Evolutionary conservation across 2,329 filamentous ascomycete genomes (phyloP), one percentile per base, ranked within the genome.

Genomic region (Cladosporium sphaerospermum): DNA sequence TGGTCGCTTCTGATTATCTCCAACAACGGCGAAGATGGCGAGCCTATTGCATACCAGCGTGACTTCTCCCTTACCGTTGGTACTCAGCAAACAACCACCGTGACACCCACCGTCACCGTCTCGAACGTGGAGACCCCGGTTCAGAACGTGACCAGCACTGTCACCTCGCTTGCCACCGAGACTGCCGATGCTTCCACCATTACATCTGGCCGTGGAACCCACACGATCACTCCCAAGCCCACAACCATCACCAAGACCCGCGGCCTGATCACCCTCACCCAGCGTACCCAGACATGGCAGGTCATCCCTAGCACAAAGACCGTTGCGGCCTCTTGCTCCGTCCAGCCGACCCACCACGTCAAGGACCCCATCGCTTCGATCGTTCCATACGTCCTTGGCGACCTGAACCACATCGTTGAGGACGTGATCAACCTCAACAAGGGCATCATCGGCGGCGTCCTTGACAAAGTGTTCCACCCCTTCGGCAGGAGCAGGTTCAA

Each of bases 41-140:
- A 69, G 18, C 72, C 74, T 1, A 74, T 75, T 46, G 73, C 70
- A 14, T 75, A 70, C 65, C 63, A 75, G 58, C 67, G 74, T 62
- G 71, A 73, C 63, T 69, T 64, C 59, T 66, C 40, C 9, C 61
- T 74, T 3, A 62, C 57, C 16, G 71, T 72, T 42, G 71, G 67
- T 9, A 61, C 66, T 8, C 68, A 69, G 48, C 46, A 55, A 9
- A 71, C 69, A 2, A 55, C 47, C 8, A 71, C 67, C 6, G 51
- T 54, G 7, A 56, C 58, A 3, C 57, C 61, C 10, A 64, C 61
- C 7, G 37, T 59, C 18, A 67, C 64, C 2, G 41, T 59, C 14
- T 10, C 23, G 10, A 55, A 47, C 7, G 14, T 48, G 11, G 57
- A 56, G 11, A 65, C 58, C 16, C 64, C 65, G 1, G 57, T 67